A percentile compares a stretch with the other conserved stretches of the same genome.
Conservation (phyloP, 2,329 filamentous ascomycete genomes). For the Beauveria brongniartii region DNA sequence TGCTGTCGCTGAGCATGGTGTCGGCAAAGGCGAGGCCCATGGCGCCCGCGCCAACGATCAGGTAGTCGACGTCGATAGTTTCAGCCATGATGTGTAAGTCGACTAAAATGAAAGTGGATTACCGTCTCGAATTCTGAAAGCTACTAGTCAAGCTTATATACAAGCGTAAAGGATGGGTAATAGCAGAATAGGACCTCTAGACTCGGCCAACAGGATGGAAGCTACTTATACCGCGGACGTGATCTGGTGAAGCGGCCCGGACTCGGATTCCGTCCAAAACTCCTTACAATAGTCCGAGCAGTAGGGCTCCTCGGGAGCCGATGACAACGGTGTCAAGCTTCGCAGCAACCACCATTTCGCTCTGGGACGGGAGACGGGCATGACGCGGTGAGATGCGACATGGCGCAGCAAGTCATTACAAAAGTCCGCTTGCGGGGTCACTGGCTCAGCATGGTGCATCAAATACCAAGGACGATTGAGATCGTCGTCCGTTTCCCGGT, state of each 20-base stretch:
- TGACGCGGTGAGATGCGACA: neutral
- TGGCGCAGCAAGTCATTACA: neutral
- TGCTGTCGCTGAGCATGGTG: slow-evolving; percentile 3
- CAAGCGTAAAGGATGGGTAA: neutral
- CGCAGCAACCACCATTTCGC: no score
- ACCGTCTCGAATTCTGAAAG: neutral
- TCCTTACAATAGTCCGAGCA: neutral
- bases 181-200: neutral
- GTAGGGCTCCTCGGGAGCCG: neutral
- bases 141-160: neutral
- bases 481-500: neutral
- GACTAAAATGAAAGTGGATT: neutral
- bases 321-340: neutral
- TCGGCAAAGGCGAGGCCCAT: slow-evolving; percentile 8
- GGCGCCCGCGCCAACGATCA: slow-evolving; percentile 4
- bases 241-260: neutral
- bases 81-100: neutral
- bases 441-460: neutral
- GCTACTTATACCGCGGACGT: neutral
- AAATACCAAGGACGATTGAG: neutral
- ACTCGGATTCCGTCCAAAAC: neutral
- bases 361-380: no score
- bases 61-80: slow-evolving; percentile 1
- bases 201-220: no score
- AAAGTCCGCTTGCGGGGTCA: neutral